Evolutionary conservation across 1,284 basidiomycete genomes (phyloP).

Genomic region (Trichosporon asahii): DNA sequence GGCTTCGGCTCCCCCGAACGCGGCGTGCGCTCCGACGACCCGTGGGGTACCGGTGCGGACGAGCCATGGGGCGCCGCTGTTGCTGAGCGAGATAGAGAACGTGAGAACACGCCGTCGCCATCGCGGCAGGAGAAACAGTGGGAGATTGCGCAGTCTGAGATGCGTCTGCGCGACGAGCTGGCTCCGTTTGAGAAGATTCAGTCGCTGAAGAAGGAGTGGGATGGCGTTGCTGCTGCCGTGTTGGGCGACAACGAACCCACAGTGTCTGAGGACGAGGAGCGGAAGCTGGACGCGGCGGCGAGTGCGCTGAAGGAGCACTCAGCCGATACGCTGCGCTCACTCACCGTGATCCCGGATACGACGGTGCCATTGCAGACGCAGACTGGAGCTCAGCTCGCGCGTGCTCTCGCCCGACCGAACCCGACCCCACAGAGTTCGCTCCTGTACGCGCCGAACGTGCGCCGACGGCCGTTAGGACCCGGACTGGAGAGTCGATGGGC

Average conservation of each 20-base stretch:
- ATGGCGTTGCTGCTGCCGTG: constrained; percentile 31
- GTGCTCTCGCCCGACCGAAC: constrained; percentile 42
- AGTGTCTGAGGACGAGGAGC: constrained; percentile 31
- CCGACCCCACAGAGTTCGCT: constrained; percentile 41
- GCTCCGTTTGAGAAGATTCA: constrained; percentile 43
- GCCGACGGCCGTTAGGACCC: constrained; percentile 18
- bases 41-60: background rate
- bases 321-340: constrained; percentile 29
- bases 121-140: constrained; percentile 36
- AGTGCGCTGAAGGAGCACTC: constrained; percentile 26
- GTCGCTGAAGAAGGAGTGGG: constrained; percentile 40
- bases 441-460: constrained; percentile 28
- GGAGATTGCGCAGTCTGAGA: constrained; percentile 41
- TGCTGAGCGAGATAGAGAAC: background rate
- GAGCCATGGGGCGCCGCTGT: background rate
- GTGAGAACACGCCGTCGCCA: constrained; percentile 11
- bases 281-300: constrained; percentile 28
- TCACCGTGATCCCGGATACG: constrained; percentile 36
- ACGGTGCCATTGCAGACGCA: constrained; percentile 43
- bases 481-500: constrained; percentile 35
- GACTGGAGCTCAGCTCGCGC: constrained; percentile 40
- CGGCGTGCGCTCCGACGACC: constrained; percentile 6
- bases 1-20: constrained; percentile 16
- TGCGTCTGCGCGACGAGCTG: constrained; percentile 34
- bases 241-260: constrained; percentile 31